Percentiles rank a stretch among this genome's conserved stretches.
Conservation (phyloP, 495 filamentous ascomycete genomes). For the Friedmanniomyces endolithicus region DNA sequence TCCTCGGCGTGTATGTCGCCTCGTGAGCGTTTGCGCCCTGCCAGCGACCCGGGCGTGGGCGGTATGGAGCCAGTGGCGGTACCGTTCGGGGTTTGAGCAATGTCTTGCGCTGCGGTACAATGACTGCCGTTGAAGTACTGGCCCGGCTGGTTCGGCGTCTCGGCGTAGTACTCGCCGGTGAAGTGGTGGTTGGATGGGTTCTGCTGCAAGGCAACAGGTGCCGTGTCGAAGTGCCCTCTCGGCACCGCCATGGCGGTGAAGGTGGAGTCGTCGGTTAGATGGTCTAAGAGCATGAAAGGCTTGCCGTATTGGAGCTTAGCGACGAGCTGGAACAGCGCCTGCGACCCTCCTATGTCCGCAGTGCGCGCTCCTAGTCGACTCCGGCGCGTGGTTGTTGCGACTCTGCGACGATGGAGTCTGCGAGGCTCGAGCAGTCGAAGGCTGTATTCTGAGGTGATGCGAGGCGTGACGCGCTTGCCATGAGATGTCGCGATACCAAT, state of each 20-base stretch:
- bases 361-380: neutral
- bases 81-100: neutral
- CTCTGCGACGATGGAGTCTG: neutral
- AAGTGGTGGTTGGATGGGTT: neutral
- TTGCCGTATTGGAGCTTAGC: neutral
- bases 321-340: neutral
- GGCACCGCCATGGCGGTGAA: conserved; percentile 7
- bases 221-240: conserved; percentile 13
- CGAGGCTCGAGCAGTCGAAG: neutral
- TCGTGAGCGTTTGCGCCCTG: conserved; percentile 52
- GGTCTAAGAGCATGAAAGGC: conserved; percentile 7
- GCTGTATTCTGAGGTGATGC: neutral
- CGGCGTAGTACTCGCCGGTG: neutral
- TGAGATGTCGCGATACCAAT: neutral
- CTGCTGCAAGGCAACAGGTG: conserved; percentile 5
- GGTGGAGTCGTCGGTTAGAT: conserved; percentile 9
- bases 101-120: neutral
- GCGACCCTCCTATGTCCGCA: conserved; percentile 7
- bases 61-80: conserved; percentile 3
- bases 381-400: neutral
- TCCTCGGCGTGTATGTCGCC: conserved; percentile 43
- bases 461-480: neutral
- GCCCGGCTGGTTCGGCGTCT: conserved; percentile 8
- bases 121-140: conserved; percentile 11
- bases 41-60: conserved; percentile 27